Evolutionary conservation across 805 yeast genomes (phyloP), one percentile per base, ranked within the genome.

Genomic region (Jamesozyma rosinii): DNA sequence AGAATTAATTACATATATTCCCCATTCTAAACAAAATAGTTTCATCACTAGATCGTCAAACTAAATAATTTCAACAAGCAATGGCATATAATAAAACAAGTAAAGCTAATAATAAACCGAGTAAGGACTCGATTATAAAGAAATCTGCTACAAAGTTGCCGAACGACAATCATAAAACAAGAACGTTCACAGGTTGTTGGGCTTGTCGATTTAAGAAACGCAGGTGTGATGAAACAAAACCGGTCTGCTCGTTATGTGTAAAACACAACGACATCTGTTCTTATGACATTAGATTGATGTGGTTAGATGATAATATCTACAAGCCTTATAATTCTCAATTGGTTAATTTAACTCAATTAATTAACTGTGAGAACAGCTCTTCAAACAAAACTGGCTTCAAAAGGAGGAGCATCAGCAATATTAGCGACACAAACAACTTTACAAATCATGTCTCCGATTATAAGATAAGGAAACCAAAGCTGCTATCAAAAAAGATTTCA

Each of bases 151-250:
- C 11, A 24, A 24, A 24, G 11, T 6, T 11, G 11, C 11, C 29
- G 11, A 24, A 24, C 11, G 11, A 24, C 36, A 43, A 27, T 41
- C 8, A 11, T 13, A 37, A 40, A 22, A 45, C 47, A 10, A 54
- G 66, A 45, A 57, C 58, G 1, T 61, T 61, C 21, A 59, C 61
- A 5, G 64, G 64, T 5, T 61, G 66, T 43, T 61, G 66, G 66
- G 59, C 62, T 5, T 61, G 66, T 36, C 44, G 64, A 34, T 52
- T 57, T 19, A 60, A 60, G 43, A 61, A 61, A 39, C 49, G 60
- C 17, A 54, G 57, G 38, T 61, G 66, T 46, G 63, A 61, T 42
- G 55, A 55, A 38, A 32, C 34, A 4, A 58, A 49, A 44, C 64
- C 64, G 1, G 31, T 45, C n/a, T 61, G 64, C 37, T 49, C 62